These are phyloP conservation scores for Centella asiatica DNA, from an alignment of 129 eudicot genomes.

Conservation along the genomic window DNA sequence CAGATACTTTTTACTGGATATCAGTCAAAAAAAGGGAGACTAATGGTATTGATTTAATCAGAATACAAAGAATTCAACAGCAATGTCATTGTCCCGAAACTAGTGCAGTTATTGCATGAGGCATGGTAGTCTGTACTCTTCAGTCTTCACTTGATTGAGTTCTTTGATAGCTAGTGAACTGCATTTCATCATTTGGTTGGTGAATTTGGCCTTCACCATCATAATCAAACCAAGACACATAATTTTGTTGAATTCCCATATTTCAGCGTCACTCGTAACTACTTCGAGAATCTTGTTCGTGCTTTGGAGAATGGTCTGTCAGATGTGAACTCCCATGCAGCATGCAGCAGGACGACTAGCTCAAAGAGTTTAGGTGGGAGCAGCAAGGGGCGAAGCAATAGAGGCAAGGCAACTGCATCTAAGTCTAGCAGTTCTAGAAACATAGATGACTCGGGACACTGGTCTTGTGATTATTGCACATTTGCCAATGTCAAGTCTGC, in stretches of 20 bases:
- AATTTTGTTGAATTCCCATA: not conserved
- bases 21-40: too few relatives aligned
- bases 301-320: constrained; percentile 88
- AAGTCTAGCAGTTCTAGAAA: constrained; percentile 56
- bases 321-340: constrained; percentile 69
- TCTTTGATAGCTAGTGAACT: too few relatives aligned
- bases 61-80: too few relatives aligned
- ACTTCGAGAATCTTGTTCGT: constrained; percentile 85
- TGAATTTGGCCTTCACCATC: too few relatives aligned
- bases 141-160: too few relatives aligned
- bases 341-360: constrained; percentile 52
- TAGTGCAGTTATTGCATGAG: too few relatives aligned
- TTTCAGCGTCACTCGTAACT: constrained; percentile 75
- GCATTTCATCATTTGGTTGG: too few relatives aligned
- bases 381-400: constrained; percentile 43
- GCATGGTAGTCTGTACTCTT: too few relatives aligned
- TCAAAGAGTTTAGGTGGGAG: constrained; percentile 49
- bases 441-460: constrained; percentile 66
- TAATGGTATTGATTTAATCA: too few relatives aligned
- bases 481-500: constrained; percentile 69
- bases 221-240: too few relatives aligned
- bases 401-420: constrained; percentile 47
- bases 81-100: too few relatives aligned
- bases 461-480: constrained; percentile 93
- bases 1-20: too few relatives aligned